Percentiles rank a stretch among this genome's conserved stretches.
phyloP scores from a whole-genome alignment of 257 asterid genomes.

The Henckelia pumila region DNA sequence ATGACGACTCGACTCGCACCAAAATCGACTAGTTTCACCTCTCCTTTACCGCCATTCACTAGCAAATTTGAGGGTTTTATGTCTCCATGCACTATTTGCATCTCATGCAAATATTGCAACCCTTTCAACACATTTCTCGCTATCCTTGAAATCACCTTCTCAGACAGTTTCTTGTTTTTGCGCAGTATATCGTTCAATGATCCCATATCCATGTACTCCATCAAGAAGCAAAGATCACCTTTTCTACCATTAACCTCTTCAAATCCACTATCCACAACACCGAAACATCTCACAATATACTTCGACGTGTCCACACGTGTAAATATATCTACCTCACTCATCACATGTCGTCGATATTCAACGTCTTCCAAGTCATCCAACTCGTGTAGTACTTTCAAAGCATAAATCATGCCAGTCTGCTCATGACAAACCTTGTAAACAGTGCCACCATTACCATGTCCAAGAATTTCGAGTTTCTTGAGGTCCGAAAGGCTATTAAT shows the following conservation, averaged over 20 bases:
- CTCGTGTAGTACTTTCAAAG: slow-evolving; percentile 36
- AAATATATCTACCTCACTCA: slow-evolving; percentile 36
- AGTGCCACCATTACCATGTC: slow-evolving; percentile 45
- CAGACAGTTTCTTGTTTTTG: slow-evolving; percentile 27
- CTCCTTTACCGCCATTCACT: slow-evolving; percentile 29
- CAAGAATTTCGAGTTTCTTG: slow-evolving; percentile 37
- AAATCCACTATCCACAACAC: slow-evolving; percentile 35
- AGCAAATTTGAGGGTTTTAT: slow-evolving; percentile 54
- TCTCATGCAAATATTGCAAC: slow-evolving; percentile 36
- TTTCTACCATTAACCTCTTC: slow-evolving; percentile 21
- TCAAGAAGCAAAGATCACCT: slow-evolving; percentile 30
- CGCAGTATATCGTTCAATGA: slow-evolving; percentile 33
- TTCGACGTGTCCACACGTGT: slow-evolving; percentile 32
- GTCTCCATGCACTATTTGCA: slow-evolving; percentile 44
- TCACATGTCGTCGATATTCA: not conserved
- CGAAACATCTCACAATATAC: slow-evolving; percentile 35
- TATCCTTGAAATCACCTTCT: slow-evolving; percentile 29
- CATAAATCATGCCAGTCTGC: slow-evolving; percentile 35
- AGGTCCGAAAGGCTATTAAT: slow-evolving; percentile 32
- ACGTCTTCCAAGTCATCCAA: slow-evolving; percentile 14
- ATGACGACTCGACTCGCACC: slow-evolving; percentile 31
- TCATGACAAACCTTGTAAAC: slow-evolving; percentile 46
- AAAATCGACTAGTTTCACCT: slow-evolving; percentile 50
- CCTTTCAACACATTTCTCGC: slow-evolving; percentile 42
- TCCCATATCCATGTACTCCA: slow-evolving; percentile 54